Evolutionary conservation across 371 early-diverging fungal species (phyloP).

Genomic region (Apophysomyces elegans): DNA sequence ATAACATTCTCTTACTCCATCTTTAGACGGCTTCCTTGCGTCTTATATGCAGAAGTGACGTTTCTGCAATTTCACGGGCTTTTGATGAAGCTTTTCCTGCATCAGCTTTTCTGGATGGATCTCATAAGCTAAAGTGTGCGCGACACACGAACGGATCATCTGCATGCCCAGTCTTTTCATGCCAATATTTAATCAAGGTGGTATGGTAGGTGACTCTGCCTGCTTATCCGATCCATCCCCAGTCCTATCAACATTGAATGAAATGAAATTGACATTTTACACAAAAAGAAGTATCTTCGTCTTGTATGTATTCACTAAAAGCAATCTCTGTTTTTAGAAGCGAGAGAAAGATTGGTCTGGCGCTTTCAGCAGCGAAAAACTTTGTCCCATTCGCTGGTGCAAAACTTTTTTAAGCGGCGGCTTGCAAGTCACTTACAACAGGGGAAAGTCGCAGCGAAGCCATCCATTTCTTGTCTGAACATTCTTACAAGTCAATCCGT

Average conservation of each 20-base stretch:
- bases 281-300: constrained; percentile 8
- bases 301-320: constrained; percentile 1
- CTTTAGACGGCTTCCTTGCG: constrained; percentile 9
- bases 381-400: too few species aligned
- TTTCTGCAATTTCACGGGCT: constrained; percentile 3
- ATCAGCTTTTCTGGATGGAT: constrained; percentile 7
- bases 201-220: neutral
- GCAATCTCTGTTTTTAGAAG: constrained; percentile 4
- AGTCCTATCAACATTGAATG: constrained; percentile 4
- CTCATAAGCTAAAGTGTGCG: constrained; percentile 17
- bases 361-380: too few species aligned
- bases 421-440: too few species aligned
- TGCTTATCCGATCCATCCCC: constrained; percentile 6
- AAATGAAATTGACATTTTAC: constrained; percentile 8
- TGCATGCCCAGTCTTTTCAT: neutral
- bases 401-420: too few species aligned
- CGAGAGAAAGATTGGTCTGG: neutral
- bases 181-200: constrained; percentile 4
- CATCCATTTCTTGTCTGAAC: too few species aligned
- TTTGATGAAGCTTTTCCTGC: constrained; percentile 5
- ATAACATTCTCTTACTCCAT: constrained; percentile 18
- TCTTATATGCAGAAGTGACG: constrained; percentile 3
- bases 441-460: too few species aligned
- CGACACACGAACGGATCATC: neutral
- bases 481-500: too few species aligned